These are phyloP conservation scores for Thuja plicata DNA, from an alignment of 83 land plant species.

Conservation along the genomic window DNA sequence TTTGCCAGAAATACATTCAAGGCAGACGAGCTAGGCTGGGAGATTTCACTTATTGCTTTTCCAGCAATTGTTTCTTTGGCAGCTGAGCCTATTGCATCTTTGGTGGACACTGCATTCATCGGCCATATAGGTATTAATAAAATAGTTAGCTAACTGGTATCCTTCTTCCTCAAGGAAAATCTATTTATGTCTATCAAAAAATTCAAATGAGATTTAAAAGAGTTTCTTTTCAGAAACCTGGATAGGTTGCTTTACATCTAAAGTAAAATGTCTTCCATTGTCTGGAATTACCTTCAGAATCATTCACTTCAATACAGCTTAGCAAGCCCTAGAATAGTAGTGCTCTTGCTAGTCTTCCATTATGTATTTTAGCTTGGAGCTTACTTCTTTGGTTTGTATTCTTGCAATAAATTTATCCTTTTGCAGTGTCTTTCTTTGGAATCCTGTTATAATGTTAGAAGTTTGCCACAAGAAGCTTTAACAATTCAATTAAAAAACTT, in stretches of 20 bases:
- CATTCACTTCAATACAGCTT: background rate
- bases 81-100: slow-evolving; percentile 76
- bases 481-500: background rate
- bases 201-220: background rate
- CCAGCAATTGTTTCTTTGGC: slow-evolving; percentile 64
- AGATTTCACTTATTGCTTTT: slow-evolving; percentile 33
- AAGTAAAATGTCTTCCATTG: background rate
- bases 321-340: background rate
- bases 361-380: background rate
- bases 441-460: background rate
- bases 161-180: background rate
- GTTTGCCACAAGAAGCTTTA: background rate
- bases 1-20: background rate
- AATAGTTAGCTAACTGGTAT: background rate
- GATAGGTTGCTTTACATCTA: background rate
- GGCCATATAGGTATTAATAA: slow-evolving; percentile 59
- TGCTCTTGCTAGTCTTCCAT: background rate
- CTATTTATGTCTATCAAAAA: background rate
- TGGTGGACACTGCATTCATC: slow-evolving; percentile 74
- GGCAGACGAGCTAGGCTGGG: slow-evolving; percentile 11
- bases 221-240: background rate
- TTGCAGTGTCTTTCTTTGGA: background rate
- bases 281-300: background rate
- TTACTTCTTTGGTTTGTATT: background rate
- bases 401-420: background rate